Evolutionary conservation across 768 basidiomycete species (phyloP).

Genomic region (Xanthoconium purpureum): DNA sequence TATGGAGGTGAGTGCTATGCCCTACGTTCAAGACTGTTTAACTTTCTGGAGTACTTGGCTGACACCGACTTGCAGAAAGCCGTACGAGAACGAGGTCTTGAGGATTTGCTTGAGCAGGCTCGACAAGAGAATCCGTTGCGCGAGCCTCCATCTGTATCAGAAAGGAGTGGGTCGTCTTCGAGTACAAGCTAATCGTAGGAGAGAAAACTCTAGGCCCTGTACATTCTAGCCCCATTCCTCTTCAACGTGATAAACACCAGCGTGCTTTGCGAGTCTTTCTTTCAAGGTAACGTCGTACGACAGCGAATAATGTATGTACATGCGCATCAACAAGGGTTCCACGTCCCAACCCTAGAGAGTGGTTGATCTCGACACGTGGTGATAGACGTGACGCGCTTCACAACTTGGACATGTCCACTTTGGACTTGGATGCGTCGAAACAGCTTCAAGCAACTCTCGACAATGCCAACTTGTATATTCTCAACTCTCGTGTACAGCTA

Average conservation of each 20-base stretch:
- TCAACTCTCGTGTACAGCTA: conserved; percentile 19
- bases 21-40: no score
- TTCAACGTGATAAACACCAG: not conserved
- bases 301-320: no score
- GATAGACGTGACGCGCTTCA: not conserved
- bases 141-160: conserved; percentile 44
- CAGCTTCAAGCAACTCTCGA: conserved; percentile 29
- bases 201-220: not conserved
- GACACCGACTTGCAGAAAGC: conserved; percentile 54
- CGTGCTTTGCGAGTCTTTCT: no score
- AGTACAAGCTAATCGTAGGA: conserved; percentile 11
- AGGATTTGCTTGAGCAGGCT: conserved; percentile 74
- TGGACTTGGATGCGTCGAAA: conserved; percentile 21
- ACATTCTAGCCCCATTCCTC: not conserved
- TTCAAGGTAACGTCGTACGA: no score
- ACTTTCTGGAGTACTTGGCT: not conserved
- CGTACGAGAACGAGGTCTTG: conserved; percentile 72
- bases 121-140: conserved; percentile 74
- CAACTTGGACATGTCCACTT: conserved; percentile 15
- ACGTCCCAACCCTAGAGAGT: not conserved
- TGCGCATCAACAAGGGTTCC: no score
- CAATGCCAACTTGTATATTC: conserved; percentile 22
- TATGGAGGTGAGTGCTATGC: conserved; percentile 60
- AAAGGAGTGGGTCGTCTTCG: conserved; percentile 8
- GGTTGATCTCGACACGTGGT: not conserved